phyloP scores from a whole-genome alignment of 108 stramenopile genomes.

The Nannochloropsis gaditana region DNA sequence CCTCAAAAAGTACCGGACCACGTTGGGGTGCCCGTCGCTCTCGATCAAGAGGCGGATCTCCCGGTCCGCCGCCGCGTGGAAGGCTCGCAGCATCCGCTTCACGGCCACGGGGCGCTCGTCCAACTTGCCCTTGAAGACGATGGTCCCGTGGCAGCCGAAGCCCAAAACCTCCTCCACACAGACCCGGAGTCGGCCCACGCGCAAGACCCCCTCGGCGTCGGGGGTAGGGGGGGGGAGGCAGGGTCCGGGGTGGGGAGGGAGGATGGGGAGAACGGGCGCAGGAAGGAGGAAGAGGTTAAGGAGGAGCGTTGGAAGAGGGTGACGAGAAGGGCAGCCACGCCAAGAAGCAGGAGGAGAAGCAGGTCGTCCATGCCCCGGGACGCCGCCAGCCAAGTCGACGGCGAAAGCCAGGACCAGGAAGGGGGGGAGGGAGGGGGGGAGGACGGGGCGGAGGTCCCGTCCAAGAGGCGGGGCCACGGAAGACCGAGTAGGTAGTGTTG shows the following conservation, averaged over 20 bases:
- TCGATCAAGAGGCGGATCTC: slow-evolving; percentile 86
- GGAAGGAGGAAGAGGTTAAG: neutral
- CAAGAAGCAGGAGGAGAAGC: neutral
- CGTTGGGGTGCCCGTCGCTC: slow-evolving; percentile 74
- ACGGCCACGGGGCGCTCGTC: slow-evolving; percentile 85
- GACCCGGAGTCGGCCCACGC: slow-evolving; percentile 54
- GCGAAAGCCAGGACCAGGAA: neutral
- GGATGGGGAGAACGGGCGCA: neutral
- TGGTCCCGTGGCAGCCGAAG: slow-evolving; percentile 90
- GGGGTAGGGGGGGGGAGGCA: neutral
- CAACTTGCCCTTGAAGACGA: slow-evolving; percentile 80
- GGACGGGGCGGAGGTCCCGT: neutral
- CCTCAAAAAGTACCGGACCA: slow-evolving; percentile 55
- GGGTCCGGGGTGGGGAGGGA: neutral
- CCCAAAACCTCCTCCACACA: slow-evolving; percentile 69
- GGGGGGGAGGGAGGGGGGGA: slow-evolving; percentile 18
- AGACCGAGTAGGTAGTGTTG: neutral
- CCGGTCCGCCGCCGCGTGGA: slow-evolving; percentile 81
- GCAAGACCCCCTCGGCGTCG: slow-evolving; percentile 25
- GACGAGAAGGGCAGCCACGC: neutral
- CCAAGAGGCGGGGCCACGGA: neutral
- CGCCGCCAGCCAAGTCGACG: neutral
- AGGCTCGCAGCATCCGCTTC: slow-evolving; percentile 84
- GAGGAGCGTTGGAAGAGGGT: slow-evolving; percentile 5
- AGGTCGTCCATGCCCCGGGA: neutral